Percentiles rank a stretch among this genome's conserved stretches.
Conservation (phyloP, 345 rosid genomes). For the Citrus australasica region DNA sequence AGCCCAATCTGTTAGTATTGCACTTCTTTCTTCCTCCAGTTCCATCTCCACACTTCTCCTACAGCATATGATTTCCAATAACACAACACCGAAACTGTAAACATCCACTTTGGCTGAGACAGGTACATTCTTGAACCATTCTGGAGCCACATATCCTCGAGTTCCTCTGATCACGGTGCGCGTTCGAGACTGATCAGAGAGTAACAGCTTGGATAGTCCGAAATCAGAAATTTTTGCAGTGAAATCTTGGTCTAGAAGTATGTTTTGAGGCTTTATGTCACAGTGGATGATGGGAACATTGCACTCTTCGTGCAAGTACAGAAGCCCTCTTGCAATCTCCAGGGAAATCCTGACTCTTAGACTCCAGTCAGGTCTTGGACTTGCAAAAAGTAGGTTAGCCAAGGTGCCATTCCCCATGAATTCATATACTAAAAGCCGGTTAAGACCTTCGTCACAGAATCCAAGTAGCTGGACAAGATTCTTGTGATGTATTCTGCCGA, state of each 20-base stretch:
- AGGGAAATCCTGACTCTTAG: slow-evolving; percentile 17
- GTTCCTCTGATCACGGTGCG: slow-evolving; percentile 14
- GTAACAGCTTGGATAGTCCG: slow-evolving; percentile 11
- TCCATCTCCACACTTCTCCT: slow-evolving; percentile 7
- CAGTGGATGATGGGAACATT: slow-evolving; percentile 7
- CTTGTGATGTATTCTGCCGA: slow-evolving; percentile 26
- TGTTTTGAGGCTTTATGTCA: slow-evolving; percentile 23
- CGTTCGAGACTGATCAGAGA: slow-evolving; percentile 2
- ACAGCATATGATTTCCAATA: slow-evolving; percentile 25
- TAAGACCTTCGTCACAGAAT: slow-evolving; percentile 19
- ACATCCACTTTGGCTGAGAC: slow-evolving; percentile 31
- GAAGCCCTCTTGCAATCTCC: slow-evolving; percentile 23
- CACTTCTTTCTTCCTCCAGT: neutral
- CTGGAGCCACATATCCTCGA: slow-evolving; percentile 23
- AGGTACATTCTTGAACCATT: slow-evolving; percentile 17
- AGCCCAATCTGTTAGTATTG: slow-evolving; percentile 20
- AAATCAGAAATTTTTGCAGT: slow-evolving; percentile 12
- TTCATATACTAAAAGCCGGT: slow-evolving; percentile 21
- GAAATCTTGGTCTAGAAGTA: slow-evolving; percentile 14
- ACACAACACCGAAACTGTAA: slow-evolving; percentile 24
- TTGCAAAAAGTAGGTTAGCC: slow-evolving; percentile 11
- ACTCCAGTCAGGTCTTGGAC: slow-evolving; percentile 18
- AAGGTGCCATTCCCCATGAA: slow-evolving; percentile 21
- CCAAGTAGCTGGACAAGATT: slow-evolving; percentile 23
- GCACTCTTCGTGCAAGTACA: slow-evolving; percentile 26